These are phyloP conservation scores for Flaveria ramosissima DNA, from an alignment of 129 eudicot species.

Conservation along the genomic window DNA sequence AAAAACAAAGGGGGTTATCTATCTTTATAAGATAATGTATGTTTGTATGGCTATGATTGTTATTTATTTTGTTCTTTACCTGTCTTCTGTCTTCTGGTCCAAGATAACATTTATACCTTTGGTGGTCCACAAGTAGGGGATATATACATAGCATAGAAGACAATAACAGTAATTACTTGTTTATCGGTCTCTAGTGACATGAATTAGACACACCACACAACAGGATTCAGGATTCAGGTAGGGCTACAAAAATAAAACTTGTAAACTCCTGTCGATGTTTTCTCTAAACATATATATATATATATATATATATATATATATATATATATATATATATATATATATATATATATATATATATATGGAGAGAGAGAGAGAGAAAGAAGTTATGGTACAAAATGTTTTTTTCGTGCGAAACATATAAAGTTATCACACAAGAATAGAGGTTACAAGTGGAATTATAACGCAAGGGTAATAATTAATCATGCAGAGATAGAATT, in stretches of 20 bases:
- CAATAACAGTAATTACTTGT: constrained; percentile 63
- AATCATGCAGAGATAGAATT: too few species aligned
- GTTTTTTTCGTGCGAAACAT: too few species aligned
- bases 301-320: too few species aligned
- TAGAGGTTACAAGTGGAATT: too few species aligned
- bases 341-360: too few species aligned
- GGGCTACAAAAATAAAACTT: constrained; percentile 37
- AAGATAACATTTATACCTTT: constrained; percentile 11
- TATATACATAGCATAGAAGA: constrained; percentile 52
- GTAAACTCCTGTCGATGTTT: constrained; percentile 39
- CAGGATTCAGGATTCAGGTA: constrained; percentile 39
- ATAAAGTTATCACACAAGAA: too few species aligned
- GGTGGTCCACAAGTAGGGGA: constrained; percentile 64
- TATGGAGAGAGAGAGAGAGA: too few species aligned
- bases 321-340: too few species aligned
- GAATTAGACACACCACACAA: constrained; percentile 33
- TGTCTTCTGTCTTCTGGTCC: constrained; percentile 43
- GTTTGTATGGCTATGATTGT: constrained; percentile 26
- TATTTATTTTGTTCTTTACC: constrained; percentile 21
- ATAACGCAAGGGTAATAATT: too few species aligned
- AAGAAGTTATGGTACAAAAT: too few species aligned
- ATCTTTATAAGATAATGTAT: neutral
- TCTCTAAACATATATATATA: neutral
- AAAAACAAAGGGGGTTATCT: neutral
- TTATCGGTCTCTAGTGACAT: constrained; percentile 51